Conservation (phyloP, 2,329 filamentous ascomycete genomes). For the Cladorrhinum sp. region DNA sequence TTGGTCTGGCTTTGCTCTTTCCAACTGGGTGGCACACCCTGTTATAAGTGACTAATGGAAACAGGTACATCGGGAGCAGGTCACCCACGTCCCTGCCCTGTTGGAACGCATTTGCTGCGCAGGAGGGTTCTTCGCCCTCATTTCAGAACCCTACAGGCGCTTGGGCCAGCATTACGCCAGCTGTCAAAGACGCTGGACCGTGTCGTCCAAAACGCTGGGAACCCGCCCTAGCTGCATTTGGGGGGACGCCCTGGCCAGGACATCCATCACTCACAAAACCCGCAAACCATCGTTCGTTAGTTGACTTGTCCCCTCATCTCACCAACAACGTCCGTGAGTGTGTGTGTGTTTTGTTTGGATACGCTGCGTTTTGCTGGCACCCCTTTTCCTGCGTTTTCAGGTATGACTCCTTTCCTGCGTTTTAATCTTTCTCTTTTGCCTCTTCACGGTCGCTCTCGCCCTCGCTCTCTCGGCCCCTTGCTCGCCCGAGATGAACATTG, state of each 20-base stretch:
- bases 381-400: background rate
- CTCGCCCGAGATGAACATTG: constrained; percentile 1
- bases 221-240: constrained; percentile 9
- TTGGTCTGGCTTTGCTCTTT: constrained; percentile 10
- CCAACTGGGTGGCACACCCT: constrained; percentile 21
- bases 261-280: background rate
- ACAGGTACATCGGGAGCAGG: constrained; percentile 22
- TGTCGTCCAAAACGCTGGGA: background rate
- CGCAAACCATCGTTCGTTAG: constrained; percentile 9
- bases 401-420: background rate
- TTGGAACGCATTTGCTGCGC: constrained; percentile 16
- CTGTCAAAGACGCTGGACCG: constrained; percentile 6
- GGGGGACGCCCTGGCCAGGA: constrained; percentile 2
- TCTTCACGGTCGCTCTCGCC: background rate
- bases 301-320: background rate
- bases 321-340: background rate
- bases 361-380: background rate
- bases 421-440: constrained; percentile 3
- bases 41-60: constrained; percentile 25
- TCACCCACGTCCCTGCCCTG: constrained; percentile 18
- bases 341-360: background rate
- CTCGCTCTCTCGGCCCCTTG: constrained; percentile 5
- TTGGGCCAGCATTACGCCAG: constrained; percentile 5
- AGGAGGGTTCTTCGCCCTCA: constrained; percentile 13
- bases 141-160: constrained; percentile 18